Conservation (phyloP, 1,284 basidiomycete genomes). For the Ceratobasidium papillatum region DNA sequence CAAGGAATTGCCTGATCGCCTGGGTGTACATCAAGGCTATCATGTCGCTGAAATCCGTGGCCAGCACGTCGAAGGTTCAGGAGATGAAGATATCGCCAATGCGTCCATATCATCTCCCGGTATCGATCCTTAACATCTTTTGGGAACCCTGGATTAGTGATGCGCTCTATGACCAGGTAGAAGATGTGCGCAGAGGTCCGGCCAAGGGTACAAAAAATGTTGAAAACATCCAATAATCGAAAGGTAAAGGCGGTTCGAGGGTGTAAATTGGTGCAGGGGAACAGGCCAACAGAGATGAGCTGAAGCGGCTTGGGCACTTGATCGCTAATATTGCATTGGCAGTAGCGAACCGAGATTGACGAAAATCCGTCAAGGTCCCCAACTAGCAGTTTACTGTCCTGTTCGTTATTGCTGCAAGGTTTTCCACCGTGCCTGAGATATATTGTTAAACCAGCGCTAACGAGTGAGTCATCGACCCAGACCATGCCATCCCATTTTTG, state of each 20-base stretch:
- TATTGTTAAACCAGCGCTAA: background rate
- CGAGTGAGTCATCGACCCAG: background rate
- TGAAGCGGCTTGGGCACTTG: background rate
- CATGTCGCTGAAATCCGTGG: background rate
- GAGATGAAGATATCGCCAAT: background rate
- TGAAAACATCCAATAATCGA: background rate
- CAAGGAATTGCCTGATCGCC: background rate
- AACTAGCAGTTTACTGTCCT: background rate
- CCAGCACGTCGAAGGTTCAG: background rate
- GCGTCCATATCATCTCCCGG: slow-evolving; percentile 1
- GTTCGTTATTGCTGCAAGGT: background rate
- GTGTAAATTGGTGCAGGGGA: background rate
- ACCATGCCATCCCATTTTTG: background rate
- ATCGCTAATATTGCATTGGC: background rate
- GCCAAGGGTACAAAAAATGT: background rate
- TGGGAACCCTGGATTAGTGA: slow-evolving; percentile 7
- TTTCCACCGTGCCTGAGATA: slow-evolving; percentile 19
- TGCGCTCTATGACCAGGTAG: background rate
- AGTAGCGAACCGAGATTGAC: background rate
- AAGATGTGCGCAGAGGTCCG: background rate
- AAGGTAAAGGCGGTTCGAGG: slow-evolving; percentile 4
- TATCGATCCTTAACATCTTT: slow-evolving; percentile 3
- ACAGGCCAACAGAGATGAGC: background rate
- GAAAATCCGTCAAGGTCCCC: background rate
- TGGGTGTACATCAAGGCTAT: background rate